Conservation (phyloP, 208 protist species). For the Acanthamoeba sp. region DNA sequence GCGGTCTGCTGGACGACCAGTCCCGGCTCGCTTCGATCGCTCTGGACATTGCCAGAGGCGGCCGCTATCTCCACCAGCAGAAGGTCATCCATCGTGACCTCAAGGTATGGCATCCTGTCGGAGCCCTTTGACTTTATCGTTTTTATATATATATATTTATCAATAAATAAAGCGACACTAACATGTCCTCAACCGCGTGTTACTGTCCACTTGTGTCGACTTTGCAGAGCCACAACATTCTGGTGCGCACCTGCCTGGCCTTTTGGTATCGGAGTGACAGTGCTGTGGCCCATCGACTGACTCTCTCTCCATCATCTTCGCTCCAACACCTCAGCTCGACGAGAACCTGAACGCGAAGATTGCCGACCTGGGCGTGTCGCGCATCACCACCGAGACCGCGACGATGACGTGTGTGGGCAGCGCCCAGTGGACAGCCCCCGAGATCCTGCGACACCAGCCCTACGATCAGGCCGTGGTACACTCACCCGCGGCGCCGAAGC, state of each 20-base stretch:
- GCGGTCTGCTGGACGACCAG: background rate
- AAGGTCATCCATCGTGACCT: background rate
- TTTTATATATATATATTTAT: no score
- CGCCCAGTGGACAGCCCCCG: background rate
- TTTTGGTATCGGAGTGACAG: background rate
- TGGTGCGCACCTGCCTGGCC: background rate
- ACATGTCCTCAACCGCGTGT: no score
- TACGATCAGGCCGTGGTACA: background rate
- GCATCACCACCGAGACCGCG: background rate
- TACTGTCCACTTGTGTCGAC: no score
- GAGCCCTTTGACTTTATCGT: no score
- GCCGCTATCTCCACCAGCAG: constrained; percentile 4
- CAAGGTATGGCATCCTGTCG: no score
- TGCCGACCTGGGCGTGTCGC: constrained; percentile 4
- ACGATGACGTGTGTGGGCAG: constrained; percentile 25
- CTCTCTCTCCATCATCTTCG: background rate
- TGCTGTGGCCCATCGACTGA: background rate
- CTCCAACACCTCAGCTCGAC: background rate
- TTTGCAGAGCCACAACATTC: constrained; percentile 7
- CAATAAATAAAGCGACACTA: no score
- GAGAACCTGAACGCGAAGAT: background rate
- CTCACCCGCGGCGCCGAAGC: no score
- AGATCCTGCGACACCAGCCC: constrained; percentile 3
- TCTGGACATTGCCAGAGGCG: background rate
- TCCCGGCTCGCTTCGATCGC: background rate